These are phyloP conservation scores for Nemania serpens DNA, from an alignment of 2,329 filamentous ascomycete species.

Conservation along the genomic window DNA sequence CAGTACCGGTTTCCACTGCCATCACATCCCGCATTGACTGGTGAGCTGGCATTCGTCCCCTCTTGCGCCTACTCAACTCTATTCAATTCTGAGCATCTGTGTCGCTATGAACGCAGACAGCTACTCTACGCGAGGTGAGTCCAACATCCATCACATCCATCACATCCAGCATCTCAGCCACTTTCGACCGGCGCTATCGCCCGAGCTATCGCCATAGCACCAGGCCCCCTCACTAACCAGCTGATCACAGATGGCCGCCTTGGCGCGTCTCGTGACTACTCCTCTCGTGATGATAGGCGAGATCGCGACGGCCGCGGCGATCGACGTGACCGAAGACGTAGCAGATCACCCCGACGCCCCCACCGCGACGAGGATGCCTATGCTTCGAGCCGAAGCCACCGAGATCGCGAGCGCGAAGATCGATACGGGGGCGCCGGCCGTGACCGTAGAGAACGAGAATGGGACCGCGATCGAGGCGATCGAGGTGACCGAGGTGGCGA, in stretches of 20 bases:
- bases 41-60: background rate
- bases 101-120: conserved; percentile 81
- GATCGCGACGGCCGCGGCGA: conserved; percentile 44
- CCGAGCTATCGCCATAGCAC: background rate
- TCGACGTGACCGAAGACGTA: conserved; percentile 65
- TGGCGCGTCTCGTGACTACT: conserved; percentile 59
- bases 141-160: no score
- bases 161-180: conserved; percentile 41
- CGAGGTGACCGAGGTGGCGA: conserved; percentile 39
- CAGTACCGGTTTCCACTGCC: background rate
- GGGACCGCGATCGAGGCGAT: conserved; percentile 53
- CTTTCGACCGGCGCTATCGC: conserved; percentile 15
- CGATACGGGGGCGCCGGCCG: conserved; percentile 69
- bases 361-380: conserved; percentile 74
- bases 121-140: conserved; percentile 74
- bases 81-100: conserved; percentile 1
- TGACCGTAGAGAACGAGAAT: conserved; percentile 49
- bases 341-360: conserved; percentile 75
- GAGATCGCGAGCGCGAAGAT: conserved; percentile 92
- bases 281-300: conserved; percentile 52
- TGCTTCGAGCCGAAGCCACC: conserved; percentile 88
- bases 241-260: conserved; percentile 52
- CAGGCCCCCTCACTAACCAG: conserved; percentile 32
- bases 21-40: conserved; percentile 7
- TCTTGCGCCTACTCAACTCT: conserved; percentile 2